phyloP scores from a whole-genome alignment of 2,329 filamentous ascomycete species.

The Colletotrichum theobromicola region DNA sequence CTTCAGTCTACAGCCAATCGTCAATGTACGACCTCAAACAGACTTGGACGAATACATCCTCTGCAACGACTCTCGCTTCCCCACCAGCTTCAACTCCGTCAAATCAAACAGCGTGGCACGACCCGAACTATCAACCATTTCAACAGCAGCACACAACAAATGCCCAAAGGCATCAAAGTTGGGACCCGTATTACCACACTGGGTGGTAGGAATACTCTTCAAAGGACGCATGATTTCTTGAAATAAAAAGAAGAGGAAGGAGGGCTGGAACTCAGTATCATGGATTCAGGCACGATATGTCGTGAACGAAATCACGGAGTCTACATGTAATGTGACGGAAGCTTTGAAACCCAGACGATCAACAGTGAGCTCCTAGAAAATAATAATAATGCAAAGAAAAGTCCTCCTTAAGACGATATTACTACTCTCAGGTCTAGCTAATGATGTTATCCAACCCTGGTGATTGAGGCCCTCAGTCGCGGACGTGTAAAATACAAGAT shows the following conservation, averaged over 20 bases:
- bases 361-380: too few species aligned
- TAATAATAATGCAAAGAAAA: too few species aligned
- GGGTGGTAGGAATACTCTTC: not conserved
- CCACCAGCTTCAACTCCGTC: not conserved
- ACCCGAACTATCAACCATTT: not conserved
- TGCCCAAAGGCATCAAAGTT: not conserved
- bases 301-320: not conserved
- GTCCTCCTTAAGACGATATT: too few species aligned
- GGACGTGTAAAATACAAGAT: too few species aligned
- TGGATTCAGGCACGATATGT: not conserved
- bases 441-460: too few species aligned
- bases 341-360: not conserved
- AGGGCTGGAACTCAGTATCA: not conserved
- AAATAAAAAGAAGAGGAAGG: not conserved
- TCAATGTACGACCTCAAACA: not conserved
- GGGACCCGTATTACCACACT: conserved; percentile 5
- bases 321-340: not conserved
- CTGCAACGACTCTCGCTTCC: not conserved
- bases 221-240: not conserved
- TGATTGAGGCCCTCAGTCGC: too few species aligned
- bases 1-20: not conserved
- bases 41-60: not conserved
- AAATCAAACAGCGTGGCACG: not conserved
- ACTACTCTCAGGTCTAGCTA: too few species aligned
- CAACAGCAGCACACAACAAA: not conserved